Conservation (phyloP, 2,329 filamentous ascomycete species). For the Ceratocystis colombiana region DNA sequence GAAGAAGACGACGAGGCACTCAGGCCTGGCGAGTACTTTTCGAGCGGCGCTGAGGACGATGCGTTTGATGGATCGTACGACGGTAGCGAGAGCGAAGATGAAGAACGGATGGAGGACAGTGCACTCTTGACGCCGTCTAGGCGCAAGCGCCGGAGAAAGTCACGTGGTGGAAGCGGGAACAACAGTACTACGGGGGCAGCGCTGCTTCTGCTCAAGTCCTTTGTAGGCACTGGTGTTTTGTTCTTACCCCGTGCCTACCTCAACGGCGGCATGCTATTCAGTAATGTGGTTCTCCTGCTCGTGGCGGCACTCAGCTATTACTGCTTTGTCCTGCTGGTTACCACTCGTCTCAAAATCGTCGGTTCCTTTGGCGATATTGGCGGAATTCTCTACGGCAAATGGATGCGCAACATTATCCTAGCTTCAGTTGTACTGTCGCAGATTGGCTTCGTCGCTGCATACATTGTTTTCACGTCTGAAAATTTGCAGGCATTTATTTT, state of each 20-base stretch:
- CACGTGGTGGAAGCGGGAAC: slow-evolving; percentile 61
- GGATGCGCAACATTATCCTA: slow-evolving; percentile 81
- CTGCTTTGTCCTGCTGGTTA: slow-evolving; percentile 89
- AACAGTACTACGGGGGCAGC: slow-evolving; percentile 71
- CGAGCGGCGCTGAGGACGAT: slow-evolving; percentile 60
- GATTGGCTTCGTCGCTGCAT: slow-evolving; percentile 86
- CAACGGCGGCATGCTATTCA: slow-evolving; percentile 96
- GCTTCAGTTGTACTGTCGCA: slow-evolving; percentile 90
- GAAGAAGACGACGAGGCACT: slow-evolving; percentile 93
- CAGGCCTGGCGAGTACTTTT: slow-evolving; percentile 82
- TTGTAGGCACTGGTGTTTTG: slow-evolving; percentile 90
- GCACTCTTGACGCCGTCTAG: slow-evolving; percentile 68
- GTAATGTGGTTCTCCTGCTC: slow-evolving; percentile 75
- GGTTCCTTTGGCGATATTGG: slow-evolving; percentile 98
- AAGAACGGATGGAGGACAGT: slow-evolving; percentile 80
- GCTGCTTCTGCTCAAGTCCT: slow-evolving; percentile 85
- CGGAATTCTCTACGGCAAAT: slow-evolving; percentile 78
- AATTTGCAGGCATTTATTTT: slow-evolving; percentile 92
- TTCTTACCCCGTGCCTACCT: slow-evolving; percentile 89
- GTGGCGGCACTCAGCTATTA: slow-evolving; percentile 89
- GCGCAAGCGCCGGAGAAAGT: slow-evolving; percentile 65
- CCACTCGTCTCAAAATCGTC: slow-evolving; percentile 71
- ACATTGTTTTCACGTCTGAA: slow-evolving; percentile 93
- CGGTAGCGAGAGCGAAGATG: slow-evolving; percentile 47
- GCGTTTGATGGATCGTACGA: slow-evolving; percentile 41